phyloP scores from a whole-genome alignment of 495 filamentous ascomycete species.

The Haplographium delicatum region DNA sequence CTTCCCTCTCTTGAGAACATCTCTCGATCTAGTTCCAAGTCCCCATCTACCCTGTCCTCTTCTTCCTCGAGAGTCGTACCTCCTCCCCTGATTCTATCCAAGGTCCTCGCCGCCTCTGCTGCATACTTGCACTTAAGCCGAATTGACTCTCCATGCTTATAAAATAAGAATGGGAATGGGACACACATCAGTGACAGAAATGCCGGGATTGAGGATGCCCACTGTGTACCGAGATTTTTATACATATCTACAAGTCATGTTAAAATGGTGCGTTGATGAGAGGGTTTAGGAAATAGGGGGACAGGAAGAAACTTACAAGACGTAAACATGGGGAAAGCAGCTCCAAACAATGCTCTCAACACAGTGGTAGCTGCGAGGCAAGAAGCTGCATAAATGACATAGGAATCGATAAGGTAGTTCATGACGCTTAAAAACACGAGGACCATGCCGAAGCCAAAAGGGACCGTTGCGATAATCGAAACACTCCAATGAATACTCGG shows the following conservation, averaged over 20 bases:
- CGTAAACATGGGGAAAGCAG: constrained; percentile 59
- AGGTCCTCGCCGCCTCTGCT: constrained; percentile 52
- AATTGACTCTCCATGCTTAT: constrained; percentile 65
- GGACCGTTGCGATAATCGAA: constrained; percentile 56
- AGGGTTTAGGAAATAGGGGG: constrained; percentile 53
- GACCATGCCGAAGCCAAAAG: constrained; percentile 73
- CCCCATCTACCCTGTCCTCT: neutral
- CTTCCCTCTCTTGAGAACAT: too few species aligned
- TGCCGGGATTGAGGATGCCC: constrained; percentile 65
- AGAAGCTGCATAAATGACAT: constrained; percentile 73
- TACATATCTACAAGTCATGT: constrained; percentile 50
- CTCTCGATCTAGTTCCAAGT: too few species aligned
- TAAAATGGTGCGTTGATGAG: constrained; percentile 13
- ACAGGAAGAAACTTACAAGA: constrained; percentile 26
- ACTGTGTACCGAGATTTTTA: constrained; percentile 53
- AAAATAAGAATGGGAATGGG: constrained; percentile 51
- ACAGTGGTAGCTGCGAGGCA: constrained; percentile 65
- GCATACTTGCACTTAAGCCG: constrained; percentile 71
- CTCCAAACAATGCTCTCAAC: constrained; percentile 53
- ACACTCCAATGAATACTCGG: constrained; percentile 64
- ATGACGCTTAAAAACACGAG: constrained; percentile 51
- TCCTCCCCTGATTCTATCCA: constrained; percentile 33
- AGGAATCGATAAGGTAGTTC: constrained; percentile 55
- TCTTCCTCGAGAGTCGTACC: neutral
- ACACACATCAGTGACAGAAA: constrained; percentile 66